A percentile compares a stretch with the other conserved stretches of the same genome.
Evolutionary conservation across 2,329 filamentous ascomycete species (phyloP).

Genomic region (Westerdykella ornata): DNA sequence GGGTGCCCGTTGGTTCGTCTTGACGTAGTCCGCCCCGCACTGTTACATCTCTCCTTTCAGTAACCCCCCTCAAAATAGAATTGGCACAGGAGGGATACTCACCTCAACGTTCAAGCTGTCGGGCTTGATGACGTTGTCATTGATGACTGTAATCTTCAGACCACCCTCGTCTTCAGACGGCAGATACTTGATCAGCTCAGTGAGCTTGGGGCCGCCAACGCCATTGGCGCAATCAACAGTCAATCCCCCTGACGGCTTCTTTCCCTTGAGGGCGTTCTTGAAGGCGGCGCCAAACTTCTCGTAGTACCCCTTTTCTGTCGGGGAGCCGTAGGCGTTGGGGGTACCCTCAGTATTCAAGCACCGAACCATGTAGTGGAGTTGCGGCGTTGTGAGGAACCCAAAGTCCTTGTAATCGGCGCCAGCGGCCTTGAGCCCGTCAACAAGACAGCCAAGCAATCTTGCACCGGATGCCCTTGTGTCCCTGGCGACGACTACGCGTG

Average conservation of each 20-base stretch:
- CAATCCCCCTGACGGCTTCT: constrained; percentile 60
- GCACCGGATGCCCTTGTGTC: constrained; percentile 92
- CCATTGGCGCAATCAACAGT: constrained; percentile 95
- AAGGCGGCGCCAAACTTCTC: constrained; percentile 84
- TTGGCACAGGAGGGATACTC: constrained; percentile 29
- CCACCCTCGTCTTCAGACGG: constrained; percentile 59
- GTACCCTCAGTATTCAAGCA: constrained; percentile 90
- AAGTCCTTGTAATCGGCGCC: constrained; percentile 72
- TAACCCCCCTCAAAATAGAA: not conserved
- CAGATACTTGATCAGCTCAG: constrained; percentile 77
- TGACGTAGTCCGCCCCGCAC: constrained; percentile 95
- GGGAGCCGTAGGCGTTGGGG: constrained; percentile 77
- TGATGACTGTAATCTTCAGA: constrained; percentile 78
- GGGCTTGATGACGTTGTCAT: constrained; percentile 86
- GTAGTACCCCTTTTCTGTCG: constrained; percentile 90
- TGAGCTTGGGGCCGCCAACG: constrained; percentile 85
- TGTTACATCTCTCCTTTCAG: constrained; percentile 34
- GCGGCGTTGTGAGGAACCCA: constrained; percentile 91
- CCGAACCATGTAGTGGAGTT: constrained; percentile 92
- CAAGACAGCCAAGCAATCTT: constrained; percentile 69
- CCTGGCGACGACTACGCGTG: constrained; percentile 79
- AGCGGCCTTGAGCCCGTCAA: constrained; percentile 71
- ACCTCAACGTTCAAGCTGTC: constrained; percentile 85
- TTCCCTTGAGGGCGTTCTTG: constrained; percentile 71
- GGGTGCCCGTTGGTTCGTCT: constrained; percentile 89